A percentile compares a stretch with the other conserved stretches of the same genome.
Conservation (phyloP, 345 rosid species). For the Populus euphratica region DNA sequence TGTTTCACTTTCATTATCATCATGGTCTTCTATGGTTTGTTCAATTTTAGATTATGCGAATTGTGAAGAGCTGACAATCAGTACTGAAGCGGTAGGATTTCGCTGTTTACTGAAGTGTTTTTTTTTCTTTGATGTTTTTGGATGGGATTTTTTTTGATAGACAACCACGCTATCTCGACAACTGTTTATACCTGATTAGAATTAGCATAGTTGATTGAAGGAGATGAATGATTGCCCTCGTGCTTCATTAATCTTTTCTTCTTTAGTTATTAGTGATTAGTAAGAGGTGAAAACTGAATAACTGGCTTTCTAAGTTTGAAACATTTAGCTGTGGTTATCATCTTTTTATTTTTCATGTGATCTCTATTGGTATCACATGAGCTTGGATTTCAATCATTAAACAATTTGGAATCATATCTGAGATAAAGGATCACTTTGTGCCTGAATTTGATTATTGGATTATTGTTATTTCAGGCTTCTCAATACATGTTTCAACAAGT, state of each 20-base stretch:
- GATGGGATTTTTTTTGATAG: not conserved
- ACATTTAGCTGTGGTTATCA: not conserved
- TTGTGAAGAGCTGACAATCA: not conserved
- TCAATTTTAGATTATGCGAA: not conserved
- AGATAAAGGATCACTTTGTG: not conserved
- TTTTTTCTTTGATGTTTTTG: not conserved
- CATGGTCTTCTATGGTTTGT: not conserved
- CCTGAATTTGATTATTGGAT: not conserved
- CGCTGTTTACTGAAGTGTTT: not conserved
- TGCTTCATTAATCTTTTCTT: not conserved
- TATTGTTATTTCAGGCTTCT: slow-evolving; percentile 60
- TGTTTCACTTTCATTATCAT: not conserved
- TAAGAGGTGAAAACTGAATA: not conserved
- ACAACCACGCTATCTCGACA: not conserved
- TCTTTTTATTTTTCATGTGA: not conserved
- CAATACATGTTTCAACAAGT: slow-evolving; percentile 82
- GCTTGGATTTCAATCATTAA: not conserved
- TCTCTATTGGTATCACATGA: not conserved
- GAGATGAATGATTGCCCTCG: not conserved
- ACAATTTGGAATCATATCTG: not conserved
- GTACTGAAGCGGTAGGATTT: not conserved
- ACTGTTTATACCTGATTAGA: not conserved
- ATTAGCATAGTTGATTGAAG: not conserved
- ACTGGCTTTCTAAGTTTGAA: not conserved
- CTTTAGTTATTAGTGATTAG: not conserved